Conservation (phyloP, 768 basidiomycete species). For the Podaxis sp. region DNA sequence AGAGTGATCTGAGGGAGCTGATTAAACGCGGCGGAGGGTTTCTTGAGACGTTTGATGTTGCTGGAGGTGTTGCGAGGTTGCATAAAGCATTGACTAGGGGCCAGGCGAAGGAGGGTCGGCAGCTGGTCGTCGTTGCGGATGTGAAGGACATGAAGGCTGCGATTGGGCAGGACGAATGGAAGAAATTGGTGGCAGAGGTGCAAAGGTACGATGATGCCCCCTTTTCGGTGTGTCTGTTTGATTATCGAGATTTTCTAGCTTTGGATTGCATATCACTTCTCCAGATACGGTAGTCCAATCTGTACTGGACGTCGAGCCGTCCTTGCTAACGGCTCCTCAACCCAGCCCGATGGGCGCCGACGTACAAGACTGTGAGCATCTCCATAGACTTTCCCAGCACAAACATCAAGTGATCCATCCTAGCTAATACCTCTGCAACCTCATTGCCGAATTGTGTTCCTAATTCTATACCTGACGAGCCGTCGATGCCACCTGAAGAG, state of each 20-base stretch:
- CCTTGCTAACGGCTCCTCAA: constrained; percentile 24
- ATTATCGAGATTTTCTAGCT: constrained; percentile 26
- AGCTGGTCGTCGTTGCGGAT: constrained; percentile 55
- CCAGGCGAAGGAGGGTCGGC: constrained; percentile 48
- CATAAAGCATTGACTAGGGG: constrained; percentile 52
- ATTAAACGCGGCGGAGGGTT: constrained; percentile 57
- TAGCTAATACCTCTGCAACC: constrained; percentile 30
- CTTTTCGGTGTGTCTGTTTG: not conserved
- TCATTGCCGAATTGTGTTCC: constrained; percentile 47
- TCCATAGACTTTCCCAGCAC: not conserved
- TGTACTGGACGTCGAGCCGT: constrained; percentile 37
- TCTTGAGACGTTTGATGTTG: constrained; percentile 62
- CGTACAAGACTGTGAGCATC: constrained; percentile 5
- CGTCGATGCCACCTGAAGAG: constrained; percentile 35
- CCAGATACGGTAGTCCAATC: constrained; percentile 54
- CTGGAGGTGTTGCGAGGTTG: constrained; percentile 47
- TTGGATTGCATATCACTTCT: constrained; percentile 41
- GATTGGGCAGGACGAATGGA: constrained; percentile 57
- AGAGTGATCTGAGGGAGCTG: constrained; percentile 50
- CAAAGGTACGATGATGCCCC: constrained; percentile 39
- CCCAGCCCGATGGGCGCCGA: constrained; percentile 19
- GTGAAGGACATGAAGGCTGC: constrained; percentile 44
- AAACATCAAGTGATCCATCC: not conserved
- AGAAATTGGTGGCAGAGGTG: constrained; percentile 49
- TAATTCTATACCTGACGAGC: constrained; percentile 54